Conservation (phyloP, 2,329 filamentous ascomycete species). For the Leptoxyphium fumago region DNA sequence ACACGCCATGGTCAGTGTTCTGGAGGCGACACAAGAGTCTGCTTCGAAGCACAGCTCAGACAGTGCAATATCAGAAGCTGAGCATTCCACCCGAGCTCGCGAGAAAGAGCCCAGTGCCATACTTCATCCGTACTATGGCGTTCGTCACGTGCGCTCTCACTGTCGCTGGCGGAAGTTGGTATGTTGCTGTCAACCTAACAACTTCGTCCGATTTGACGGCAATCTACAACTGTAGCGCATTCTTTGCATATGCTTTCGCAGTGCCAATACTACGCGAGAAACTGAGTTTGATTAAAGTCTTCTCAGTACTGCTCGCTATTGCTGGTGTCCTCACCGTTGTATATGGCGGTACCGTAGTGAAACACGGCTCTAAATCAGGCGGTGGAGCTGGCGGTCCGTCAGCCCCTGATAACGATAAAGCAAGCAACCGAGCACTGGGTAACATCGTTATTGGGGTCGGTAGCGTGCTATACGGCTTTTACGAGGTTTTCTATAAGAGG, state of each 20-base stretch:
- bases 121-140: constrained; percentile 66
- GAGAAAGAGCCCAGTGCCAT: constrained; percentile 45
- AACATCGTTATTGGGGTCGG: constrained; percentile 87
- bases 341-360: constrained; percentile 46
- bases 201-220: constrained; percentile 88
- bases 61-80: constrained; percentile 70
- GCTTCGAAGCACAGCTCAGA: constrained; percentile 55
- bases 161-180: constrained; percentile 86
- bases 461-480: constrained; percentile 85
- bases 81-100: constrained; percentile 39
- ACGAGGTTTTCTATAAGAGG: constrained; percentile 93
- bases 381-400: constrained; percentile 35
- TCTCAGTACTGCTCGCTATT: constrained; percentile 78
- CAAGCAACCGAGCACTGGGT: constrained; percentile 57
- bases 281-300: constrained; percentile 66
- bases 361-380: constrained; percentile 41
- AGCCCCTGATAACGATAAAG: constrained; percentile 35
- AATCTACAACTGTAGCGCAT: constrained; percentile 98
- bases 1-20: constrained; percentile 68
- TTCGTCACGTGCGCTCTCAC: constrained; percentile 77
- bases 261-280: constrained; percentile 80
- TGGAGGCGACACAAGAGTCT: constrained; percentile 60
- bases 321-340: constrained; percentile 85
- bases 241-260: constrained; percentile 95
- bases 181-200: constrained; percentile 84